These are phyloP conservation scores for Neopestalotiopsis clavispora DNA, from an alignment of 2,329 filamentous ascomycete species.

Conservation along the genomic window DNA sequence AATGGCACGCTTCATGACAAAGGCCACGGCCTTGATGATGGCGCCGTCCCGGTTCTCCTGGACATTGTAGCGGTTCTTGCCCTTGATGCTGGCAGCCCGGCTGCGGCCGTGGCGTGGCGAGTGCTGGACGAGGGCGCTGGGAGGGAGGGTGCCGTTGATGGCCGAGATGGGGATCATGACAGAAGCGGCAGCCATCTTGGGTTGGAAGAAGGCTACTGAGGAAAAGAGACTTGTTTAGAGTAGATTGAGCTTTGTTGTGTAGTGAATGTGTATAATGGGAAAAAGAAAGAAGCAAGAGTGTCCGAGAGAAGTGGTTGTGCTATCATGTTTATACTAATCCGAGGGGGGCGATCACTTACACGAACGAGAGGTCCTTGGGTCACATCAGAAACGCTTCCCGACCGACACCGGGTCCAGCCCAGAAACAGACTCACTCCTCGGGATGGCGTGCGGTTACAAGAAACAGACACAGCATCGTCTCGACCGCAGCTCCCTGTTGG, in stretches of 20 bases:
- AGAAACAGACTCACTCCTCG: not conserved
- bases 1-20: constrained; percentile 45
- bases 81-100: constrained; percentile 43
- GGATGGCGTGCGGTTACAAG: not conserved
- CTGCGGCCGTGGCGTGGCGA: constrained; percentile 43
- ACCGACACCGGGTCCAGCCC: constrained; percentile 13
- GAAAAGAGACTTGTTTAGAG: not conserved
- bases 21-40: constrained; percentile 46
- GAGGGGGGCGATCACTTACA: not conserved
- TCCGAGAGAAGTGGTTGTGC: not conserved
- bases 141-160: constrained; percentile 41
- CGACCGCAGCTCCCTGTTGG: constrained; percentile 13
- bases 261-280: not conserved
- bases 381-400: constrained; percentile 1
- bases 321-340: not conserved
- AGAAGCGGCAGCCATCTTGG: constrained; percentile 37
- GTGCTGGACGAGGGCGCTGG: constrained; percentile 39
- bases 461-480: not conserved
- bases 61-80: constrained; percentile 45
- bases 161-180: constrained; percentile 39
- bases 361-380: constrained; percentile 3
- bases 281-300: not conserved
- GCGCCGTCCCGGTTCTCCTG: constrained; percentile 45
- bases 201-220: not conserved
- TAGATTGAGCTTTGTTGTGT: not conserved